phyloP scores from a whole-genome alignment of 1,139 yeast species.

The Spathaspora sp. region DNA sequence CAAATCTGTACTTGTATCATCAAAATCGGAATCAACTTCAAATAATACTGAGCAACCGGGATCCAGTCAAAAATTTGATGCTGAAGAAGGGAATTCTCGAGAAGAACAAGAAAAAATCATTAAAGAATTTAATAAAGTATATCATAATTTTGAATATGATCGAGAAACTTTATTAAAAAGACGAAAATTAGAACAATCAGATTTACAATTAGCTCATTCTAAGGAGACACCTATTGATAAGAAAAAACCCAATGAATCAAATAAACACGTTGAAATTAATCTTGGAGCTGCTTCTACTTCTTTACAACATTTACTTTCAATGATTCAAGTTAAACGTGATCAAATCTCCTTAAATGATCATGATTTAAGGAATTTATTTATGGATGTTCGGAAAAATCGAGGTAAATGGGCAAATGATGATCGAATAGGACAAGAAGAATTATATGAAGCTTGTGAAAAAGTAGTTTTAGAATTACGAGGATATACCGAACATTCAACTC shows the following conservation, averaged over 20 bases:
- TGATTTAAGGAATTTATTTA: constrained; percentile 79
- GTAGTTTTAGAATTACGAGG: constrained; percentile 88
- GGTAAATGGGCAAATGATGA: constrained; percentile 98
- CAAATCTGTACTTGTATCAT: constrained; percentile 19
- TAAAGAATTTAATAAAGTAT: constrained; percentile 55
- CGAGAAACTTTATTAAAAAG: constrained; percentile 75
- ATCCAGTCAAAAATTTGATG: constrained; percentile 9
- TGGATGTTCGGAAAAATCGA: constrained; percentile 91
- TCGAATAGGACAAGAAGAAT: constrained; percentile 92
- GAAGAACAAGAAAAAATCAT: constrained; percentile 42
- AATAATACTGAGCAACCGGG: constrained; percentile 6
- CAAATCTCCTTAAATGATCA: constrained; percentile 74
- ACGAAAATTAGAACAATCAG: constrained; percentile 76
- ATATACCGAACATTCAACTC: constrained; percentile 94
- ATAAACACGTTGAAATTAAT: constrained; percentile 15
- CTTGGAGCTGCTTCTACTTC: constrained; percentile 71
- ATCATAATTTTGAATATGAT: constrained; percentile 84
- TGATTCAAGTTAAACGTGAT: constrained; percentile 78
- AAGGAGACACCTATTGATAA: constrained; percentile 7
- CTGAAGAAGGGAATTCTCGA: constrained; percentile 4
- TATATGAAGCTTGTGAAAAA: constrained; percentile 95
- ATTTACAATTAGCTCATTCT: constrained; percentile 59
- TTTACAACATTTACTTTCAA: constrained; percentile 72
- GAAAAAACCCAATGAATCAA: constrained; percentile 5
- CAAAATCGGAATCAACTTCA: neutral